Base-by-base conservation (phyloP, 2,329 filamentous ascomycete species). In the Elsinoe necatrix region DNA sequence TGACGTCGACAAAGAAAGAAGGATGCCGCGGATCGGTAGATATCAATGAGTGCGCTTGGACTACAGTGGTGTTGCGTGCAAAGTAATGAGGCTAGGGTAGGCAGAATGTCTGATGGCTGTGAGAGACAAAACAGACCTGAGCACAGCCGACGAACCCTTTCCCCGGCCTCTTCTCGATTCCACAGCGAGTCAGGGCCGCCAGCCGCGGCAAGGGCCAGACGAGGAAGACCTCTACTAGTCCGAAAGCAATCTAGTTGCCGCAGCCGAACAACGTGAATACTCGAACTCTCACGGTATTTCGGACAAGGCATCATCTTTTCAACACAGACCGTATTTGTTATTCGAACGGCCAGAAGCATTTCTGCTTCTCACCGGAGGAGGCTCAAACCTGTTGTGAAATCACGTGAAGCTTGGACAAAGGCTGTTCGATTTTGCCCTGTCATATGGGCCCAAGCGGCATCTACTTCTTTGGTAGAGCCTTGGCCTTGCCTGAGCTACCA, bases 401-500 rank as follows among this genome's bases (percentile, higher is more conserved):
- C 41, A 45, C 41, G 41, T 45, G 41, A 45, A 45, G 41, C 41
- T 45, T 45, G 41, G 41, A 45, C 41, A 45, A 39, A 52, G 48
- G 48, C 48, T 52, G 48, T 29, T 52, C 14, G n/a, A 39, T 52
- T 51, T 16, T 14, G 45, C 45, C 45, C 45, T 50, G 25, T 31
- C 16, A 20, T 29, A 20, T 12, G 9, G 29, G 48, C 31, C 48
- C 20, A 45, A 31, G 54, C 54, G 37, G 41, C 25, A 8, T 45
- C 54, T 43, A 55, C 31, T 55, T 35, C 37, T 55, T 55, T 55
- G 42, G 42, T 57, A 52, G n/a, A 48, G 55, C 64, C 61, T 70
- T 73, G 7, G 66, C 68, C 63, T 74, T 76, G 55, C 68, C 68
- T 58, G 71, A 35, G 31, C 16, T 73, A 20, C 73, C 35, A 18